Base-by-base conservation (phyloP, 805 yeast genomes). In the Lachancea quebecensis region DNA sequence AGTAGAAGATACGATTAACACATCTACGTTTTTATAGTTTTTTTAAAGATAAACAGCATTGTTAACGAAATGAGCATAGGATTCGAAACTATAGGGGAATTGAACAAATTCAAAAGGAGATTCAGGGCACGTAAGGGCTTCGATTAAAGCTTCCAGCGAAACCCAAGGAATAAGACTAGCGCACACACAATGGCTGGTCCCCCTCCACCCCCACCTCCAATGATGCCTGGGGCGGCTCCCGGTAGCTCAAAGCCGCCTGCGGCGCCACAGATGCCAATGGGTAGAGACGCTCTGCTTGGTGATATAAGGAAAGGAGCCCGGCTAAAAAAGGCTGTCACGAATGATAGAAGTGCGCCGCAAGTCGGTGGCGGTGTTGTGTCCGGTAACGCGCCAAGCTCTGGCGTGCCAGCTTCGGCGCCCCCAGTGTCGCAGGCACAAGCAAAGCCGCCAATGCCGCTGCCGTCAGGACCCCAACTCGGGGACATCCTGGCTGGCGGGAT, bases 291-390 rank as follows among this genome's bases (percentile, higher is more conserved):
- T 1, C 60, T 91, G 42, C 70, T 91, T 21, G 87, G 93, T 28
- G 95, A 86, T 60, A 91, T 91, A 52, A 77, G 88, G 56, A 84
- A 85, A 50, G 91, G 90, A 17, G 66, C 59, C 42, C 63, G 55
- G 38, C 69, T 83, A 45, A 82, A 79, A 57, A 80, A 82, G 50
- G 78, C 86, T 1, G 68, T 64, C 50, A 76, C 97, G 50, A 67
- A 75, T 65, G 81, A 78, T 70, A 66, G 96, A 67, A 77, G 85
- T 46, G 77, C 74, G 0, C 87, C 90, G 2, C 41, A 51, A 49
- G 62, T 78, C 29, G 72, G 73, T 21, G 72, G 77, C 39, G 51
- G 64, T 30, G 44, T 56, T 34, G 46, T 42, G 14, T 21, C 25
- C 7, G 38, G 39, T 11, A 37, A 31, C 8, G 11, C 41, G 14